Base-by-base conservation (phyloP, 306 rosid species). In the Inga oerstediana region DNA sequence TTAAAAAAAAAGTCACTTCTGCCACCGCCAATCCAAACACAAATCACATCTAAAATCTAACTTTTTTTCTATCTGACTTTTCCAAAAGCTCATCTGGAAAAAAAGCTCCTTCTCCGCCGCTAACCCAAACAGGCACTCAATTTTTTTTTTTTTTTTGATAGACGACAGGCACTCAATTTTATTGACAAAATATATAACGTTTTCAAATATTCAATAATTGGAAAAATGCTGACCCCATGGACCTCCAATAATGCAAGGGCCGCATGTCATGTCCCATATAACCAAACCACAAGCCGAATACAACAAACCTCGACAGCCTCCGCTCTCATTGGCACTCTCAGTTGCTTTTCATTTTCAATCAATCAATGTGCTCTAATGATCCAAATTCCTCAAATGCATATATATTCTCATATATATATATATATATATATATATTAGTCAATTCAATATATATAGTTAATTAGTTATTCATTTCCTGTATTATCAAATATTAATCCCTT, bases 241-340 rank as follows among this genome's bases (percentile, higher is more conserved):
- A n/a, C 62, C 30, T 77, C 56, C 87, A 87, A 87, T 87, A 87
- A 87, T 87, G 81, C 81, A 80, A n/a, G 49, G 1, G 61, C 61
- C 61, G 44, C 66, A 43, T 43, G 87, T 71, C 89, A 12, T 16
- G 5, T 49, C 54, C 54, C 54, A 49, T 49, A 10, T 49, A 14
- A 14, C 19, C 54, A 49, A 49, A 58, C 77, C 35, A 78, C 35
- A 78, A 72, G 16, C 72, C 79, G 34, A 68, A 61, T 81, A 87
- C 88, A 85, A 85, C 32, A 76, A 11, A 77, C 76, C 78, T 87
- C 88, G 75, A 77, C 81, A 62, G 44, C 46, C 65, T 79, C 74
- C 62, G 52, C 75, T 76, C 81, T 71, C 70, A 39, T 56, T 62
- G 70, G 48, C 58, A 65, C 84, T 64, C 15, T 43, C 16, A 10